These are phyloP conservation scores for Diaporthe amygdali DNA, from an alignment of 2,329 filamentous ascomycete genomes.

Conservation along the genomic window DNA sequence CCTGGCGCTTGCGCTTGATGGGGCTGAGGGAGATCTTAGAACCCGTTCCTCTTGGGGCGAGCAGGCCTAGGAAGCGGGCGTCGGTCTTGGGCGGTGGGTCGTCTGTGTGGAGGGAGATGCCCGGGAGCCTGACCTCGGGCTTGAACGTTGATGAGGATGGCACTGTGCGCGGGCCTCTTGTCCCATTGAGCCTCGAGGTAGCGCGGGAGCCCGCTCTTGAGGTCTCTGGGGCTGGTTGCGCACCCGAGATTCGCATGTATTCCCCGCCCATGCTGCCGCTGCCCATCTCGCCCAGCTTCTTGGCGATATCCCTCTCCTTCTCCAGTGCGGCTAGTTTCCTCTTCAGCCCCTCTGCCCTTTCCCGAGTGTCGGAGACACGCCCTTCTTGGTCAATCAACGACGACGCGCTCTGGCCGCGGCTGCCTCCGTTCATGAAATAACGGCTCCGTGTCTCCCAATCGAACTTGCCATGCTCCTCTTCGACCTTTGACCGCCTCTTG, in stretches of 20 bases:
- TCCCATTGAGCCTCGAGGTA: slow-evolving; percentile 20
- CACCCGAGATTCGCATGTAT: slow-evolving; percentile 62
- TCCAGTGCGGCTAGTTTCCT: slow-evolving; percentile 70
- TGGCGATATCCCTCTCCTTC: slow-evolving; percentile 75
- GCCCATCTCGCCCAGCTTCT: slow-evolving; percentile 68
- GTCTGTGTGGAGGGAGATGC: slow-evolving; percentile 20
- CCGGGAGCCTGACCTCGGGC: slow-evolving; percentile 21
- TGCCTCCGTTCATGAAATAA: slow-evolving; percentile 54
- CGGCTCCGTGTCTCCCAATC: slow-evolving; percentile 64
- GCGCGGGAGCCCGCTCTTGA: slow-evolving; percentile 22
- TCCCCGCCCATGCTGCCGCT: slow-evolving; percentile 68
- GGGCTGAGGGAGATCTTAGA: slow-evolving; percentile 61
- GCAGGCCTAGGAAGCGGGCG: slow-evolving; percentile 49
- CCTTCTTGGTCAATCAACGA: slow-evolving; percentile 68
- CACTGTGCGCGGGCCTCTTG: slow-evolving; percentile 2
- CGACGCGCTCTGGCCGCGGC: slow-evolving; percentile 55
- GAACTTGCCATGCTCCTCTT: slow-evolving; percentile 46
- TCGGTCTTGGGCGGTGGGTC: slow-evolving; percentile 43
- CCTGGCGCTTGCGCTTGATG: slow-evolving; percentile 65
- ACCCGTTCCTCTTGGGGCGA: slow-evolving; percentile 43
- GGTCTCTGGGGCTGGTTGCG: not conserved
- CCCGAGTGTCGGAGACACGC: slow-evolving; percentile 55
- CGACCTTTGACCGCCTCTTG: slow-evolving; percentile 33
- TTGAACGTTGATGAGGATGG: slow-evolving; percentile 24
- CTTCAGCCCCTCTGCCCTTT: slow-evolving; percentile 69